Evolutionary conservation across 106 monocot genomes (phyloP).

Genomic region (Agapanthus africanus): DNA sequence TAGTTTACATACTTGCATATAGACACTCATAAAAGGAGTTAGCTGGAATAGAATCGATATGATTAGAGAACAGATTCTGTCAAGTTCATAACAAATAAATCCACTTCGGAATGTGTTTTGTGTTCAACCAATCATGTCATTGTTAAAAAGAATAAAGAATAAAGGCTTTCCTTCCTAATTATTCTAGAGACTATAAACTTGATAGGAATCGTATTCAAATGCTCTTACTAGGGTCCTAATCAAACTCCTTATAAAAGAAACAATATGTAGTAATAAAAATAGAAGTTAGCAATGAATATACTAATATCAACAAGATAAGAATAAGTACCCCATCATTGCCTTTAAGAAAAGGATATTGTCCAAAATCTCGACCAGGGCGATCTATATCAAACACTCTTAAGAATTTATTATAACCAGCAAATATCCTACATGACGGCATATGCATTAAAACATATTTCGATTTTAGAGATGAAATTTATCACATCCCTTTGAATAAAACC

Average conservation of each 20-base stretch:
- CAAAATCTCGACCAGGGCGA: slow-evolving; percentile 86
- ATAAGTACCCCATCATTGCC: slow-evolving; percentile 42
- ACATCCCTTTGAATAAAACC: background rate
- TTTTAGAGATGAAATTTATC: background rate
- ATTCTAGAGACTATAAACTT: too few species aligned
- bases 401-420: slow-evolving; percentile 88
- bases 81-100: too few species aligned
- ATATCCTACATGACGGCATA: slow-evolving; percentile 41
- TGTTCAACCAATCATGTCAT: too few species aligned
- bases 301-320: background rate
- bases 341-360: slow-evolving; percentile 65
- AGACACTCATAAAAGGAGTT: too few species aligned
- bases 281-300: background rate
- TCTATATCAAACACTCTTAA: slow-evolving; percentile 89
- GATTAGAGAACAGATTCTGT: too few species aligned
- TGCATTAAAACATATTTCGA: background rate
- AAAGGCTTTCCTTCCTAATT: too few species aligned
- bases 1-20: too few species aligned
- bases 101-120: too few species aligned
- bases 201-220: too few species aligned
- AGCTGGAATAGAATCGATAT: too few species aligned
- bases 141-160: too few species aligned
- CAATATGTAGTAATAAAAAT: background rate
- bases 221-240: too few species aligned
- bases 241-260: background rate